Conservation (phyloP, 2,329 filamentous ascomycete species). For the Apiospora phragmitis region DNA sequence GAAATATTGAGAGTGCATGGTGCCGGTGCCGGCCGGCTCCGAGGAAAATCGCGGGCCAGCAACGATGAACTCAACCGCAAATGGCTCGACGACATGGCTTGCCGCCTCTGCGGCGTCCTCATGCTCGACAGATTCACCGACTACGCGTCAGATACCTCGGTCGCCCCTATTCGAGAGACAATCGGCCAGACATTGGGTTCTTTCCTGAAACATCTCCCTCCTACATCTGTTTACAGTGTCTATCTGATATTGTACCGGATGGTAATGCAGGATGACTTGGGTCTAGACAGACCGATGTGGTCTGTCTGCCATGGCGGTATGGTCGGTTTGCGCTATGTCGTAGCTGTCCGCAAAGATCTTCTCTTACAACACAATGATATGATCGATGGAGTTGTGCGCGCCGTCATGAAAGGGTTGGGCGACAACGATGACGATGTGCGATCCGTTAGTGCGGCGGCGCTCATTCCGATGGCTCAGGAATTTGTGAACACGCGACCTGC, state of each 20-base stretch:
- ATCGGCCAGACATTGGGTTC: constrained; percentile 92
- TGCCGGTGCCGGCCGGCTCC: constrained; percentile 76
- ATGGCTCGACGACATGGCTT: constrained; percentile 95
- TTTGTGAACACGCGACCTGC: constrained; percentile 83
- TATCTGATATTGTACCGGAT: constrained; percentile 85
- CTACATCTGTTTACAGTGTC: constrained; percentile 77
- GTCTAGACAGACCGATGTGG: constrained; percentile 76
- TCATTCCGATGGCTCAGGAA: constrained; percentile 94
- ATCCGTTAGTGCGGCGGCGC: constrained; percentile 93
- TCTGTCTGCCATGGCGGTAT: constrained; percentile 97
- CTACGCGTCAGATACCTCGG: constrained; percentile 95
- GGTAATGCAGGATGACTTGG: constrained; percentile 86
- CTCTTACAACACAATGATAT: constrained; percentile 80
- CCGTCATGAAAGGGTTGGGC: constrained; percentile 91
- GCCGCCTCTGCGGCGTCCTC: constrained; percentile 89
- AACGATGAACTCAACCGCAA: constrained; percentile 79
- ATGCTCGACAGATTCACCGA: constrained; percentile 98
- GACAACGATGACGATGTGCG: constrained; percentile 95
- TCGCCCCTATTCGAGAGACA: constrained; percentile 93
- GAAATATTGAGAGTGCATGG: constrained; percentile 94
- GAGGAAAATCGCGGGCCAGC: constrained; percentile 67
- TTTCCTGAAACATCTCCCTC: constrained; percentile 79
- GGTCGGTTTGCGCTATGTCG: constrained; percentile 93
- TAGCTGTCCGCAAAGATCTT: constrained; percentile 91
- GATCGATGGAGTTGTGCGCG: constrained; percentile 88